Percentiles rank a stretch among this genome's conserved stretches.
Evolutionary conservation across 495 filamentous ascomycete species (phyloP).

Genomic region (Xylaria palmicola): DNA sequence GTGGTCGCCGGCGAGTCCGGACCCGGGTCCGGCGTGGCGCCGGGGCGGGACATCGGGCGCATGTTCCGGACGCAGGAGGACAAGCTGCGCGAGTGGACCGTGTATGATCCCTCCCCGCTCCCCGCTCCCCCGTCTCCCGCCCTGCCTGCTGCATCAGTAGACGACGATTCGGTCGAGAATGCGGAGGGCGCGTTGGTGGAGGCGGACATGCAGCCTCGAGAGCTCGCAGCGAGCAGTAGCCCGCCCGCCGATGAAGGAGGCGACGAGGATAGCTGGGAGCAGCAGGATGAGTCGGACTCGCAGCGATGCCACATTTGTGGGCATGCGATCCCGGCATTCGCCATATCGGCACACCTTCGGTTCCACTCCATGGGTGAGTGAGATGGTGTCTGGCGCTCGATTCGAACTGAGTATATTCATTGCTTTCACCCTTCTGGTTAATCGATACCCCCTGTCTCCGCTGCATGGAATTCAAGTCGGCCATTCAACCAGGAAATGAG

Average conservation of each 20-base stretch:
- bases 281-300: conserved; percentile 51
- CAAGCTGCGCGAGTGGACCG: conserved; percentile 61
- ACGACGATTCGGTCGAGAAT: background rate
- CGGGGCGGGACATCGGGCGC: conserved; percentile 55
- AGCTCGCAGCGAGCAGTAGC: background rate
- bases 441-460: too few species aligned
- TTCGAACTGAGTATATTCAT: background rate
- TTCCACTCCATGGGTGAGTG: conserved; percentile 58
- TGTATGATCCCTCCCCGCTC: conserved; percentile 44
- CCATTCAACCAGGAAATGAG: background rate
- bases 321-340: conserved; percentile 67
- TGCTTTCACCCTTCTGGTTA: background rate
- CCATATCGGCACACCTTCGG: conserved; percentile 66
- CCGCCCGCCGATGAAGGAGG: conserved; percentile 31
- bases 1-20: conserved; percentile 51
- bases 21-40: conserved; percentile 20
- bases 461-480: too few species aligned
- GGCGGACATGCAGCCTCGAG: background rate
- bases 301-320: conserved; percentile 50
- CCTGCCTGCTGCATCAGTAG: background rate
- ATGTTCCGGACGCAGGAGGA: conserved; percentile 72
- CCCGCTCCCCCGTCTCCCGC: conserved; percentile 5
- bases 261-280: conserved; percentile 43
- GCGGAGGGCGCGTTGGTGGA: conserved; percentile 5
- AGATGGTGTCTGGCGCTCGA: background rate